Percentiles rank a stretch among this genome's conserved stretches.
Conservation (phyloP, 2,329 filamentous ascomycete genomes). For the Fusarium nurragi region DNA sequence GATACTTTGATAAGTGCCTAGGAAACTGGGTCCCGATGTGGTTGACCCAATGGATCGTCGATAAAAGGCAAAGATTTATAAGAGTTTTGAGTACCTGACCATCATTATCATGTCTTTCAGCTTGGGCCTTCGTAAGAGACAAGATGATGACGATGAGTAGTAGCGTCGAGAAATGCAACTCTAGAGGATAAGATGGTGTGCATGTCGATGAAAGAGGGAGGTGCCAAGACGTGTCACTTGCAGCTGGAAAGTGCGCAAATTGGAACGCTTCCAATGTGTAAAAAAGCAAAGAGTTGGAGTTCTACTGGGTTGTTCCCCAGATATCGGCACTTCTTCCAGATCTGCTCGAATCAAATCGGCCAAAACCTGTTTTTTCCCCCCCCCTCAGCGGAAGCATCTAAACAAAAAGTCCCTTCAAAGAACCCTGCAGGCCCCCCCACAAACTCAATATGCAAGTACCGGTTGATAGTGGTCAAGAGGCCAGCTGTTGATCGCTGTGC, state of each 20-base stretch:
- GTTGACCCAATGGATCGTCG: background rate
- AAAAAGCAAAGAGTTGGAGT: background rate
- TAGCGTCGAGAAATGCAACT: background rate
- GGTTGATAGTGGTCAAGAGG: constrained; percentile 13
- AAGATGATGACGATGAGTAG: constrained; percentile 9
- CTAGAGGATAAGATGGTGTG: constrained; percentile 24
- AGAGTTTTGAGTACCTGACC: background rate
- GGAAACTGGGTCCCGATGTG: background rate
- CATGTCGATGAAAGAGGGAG: constrained; percentile 27
- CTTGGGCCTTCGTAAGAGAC: background rate
- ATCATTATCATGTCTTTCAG: background rate
- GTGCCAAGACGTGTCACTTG: constrained; percentile 7
- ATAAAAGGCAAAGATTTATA: background rate
- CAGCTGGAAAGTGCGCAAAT: constrained; percentile 25
- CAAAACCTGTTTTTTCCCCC: constrained; percentile 13
- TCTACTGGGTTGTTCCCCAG: constrained; percentile 25
- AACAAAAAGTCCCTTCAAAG: constrained; percentile 17
- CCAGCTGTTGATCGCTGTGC: constrained; percentile 2
- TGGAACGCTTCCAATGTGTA: too few relatives aligned
- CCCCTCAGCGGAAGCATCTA: background rate
- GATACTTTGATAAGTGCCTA: background rate
- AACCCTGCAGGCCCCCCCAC: background rate
- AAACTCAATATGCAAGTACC: background rate
- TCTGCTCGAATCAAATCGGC: background rate
- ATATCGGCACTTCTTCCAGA: constrained; percentile 22